phyloP scores from a whole-genome alignment of 163 green algal species.

The Chloroidium sp. region DNA sequence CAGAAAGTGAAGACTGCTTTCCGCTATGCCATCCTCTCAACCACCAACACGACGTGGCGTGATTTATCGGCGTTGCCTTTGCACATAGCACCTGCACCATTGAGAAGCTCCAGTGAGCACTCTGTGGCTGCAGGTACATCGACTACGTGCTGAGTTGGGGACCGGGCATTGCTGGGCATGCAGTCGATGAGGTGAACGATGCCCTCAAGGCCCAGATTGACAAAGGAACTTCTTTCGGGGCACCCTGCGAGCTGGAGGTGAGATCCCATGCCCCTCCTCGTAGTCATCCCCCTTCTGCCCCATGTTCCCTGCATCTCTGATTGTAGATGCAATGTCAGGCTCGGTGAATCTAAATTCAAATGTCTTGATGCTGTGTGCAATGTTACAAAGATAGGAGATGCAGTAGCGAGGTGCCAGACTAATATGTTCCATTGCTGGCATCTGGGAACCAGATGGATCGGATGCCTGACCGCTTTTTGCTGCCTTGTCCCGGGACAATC shows the following conservation, averaged over 20 bases:
- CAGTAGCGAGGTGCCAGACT: too few relatives aligned
- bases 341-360: background rate
- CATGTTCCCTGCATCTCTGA: background rate
- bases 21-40: too few relatives aligned
- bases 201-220: slow-evolving; percentile 83
- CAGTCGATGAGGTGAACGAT: slow-evolving; percentile 91
- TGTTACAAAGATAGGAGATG: too few relatives aligned
- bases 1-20: too few relatives aligned
- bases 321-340: background rate
- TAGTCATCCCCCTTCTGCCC: background rate
- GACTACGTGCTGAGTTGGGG: slow-evolving; percentile 98
- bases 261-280: background rate
- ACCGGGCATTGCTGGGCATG: slow-evolving; percentile 90
- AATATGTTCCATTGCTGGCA: too few relatives aligned
- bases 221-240: slow-evolving; percentile 96
- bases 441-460: too few relatives aligned
- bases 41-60: too few relatives aligned
- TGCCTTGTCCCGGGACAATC: too few relatives aligned
- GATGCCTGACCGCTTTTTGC: too few relatives aligned
- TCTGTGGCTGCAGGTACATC: slow-evolving; percentile 40
- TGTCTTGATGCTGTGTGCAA: background rate
- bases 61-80: too few relatives aligned
- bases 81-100: too few relatives aligned
- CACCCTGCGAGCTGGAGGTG: slow-evolving; percentile 92
- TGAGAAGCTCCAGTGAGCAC: too few relatives aligned